A percentile compares a stretch with the other conserved stretches of the same genome.
Evolutionary conservation across 148 eudicot genomes (phyloP).

Genomic region (Rhododendron molle): DNA sequence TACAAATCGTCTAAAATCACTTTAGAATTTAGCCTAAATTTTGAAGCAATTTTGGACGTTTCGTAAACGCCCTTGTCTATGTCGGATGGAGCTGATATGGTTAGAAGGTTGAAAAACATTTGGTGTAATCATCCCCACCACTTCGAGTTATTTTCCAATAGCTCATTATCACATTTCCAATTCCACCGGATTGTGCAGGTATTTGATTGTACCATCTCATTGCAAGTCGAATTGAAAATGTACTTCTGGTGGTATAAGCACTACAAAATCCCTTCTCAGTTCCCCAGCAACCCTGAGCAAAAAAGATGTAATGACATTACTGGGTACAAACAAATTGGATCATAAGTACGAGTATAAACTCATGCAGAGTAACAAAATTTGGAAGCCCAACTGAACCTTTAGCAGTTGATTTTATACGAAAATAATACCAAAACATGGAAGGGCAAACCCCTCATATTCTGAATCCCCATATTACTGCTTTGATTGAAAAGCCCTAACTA

Average conservation of each 20-base stretch:
- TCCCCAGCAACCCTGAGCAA: background rate
- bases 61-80: no score
- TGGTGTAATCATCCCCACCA: background rate
- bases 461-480: conserved; percentile 6
- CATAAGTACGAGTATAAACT: background rate
- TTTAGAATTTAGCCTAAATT: no score
- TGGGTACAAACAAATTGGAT: background rate
- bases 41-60: no score
- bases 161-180: background rate
- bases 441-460: background rate
- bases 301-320: background rate
- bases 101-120: background rate
- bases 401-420: background rate
- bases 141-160: no score
- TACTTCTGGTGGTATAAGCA: background rate
- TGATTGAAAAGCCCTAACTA: conserved; percentile 2
- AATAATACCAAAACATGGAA: conserved; percentile 2
- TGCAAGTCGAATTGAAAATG: background rate
- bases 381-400: conserved; percentile 10
- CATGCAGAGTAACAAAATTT: background rate
- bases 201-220: background rate
- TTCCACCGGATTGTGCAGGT: background rate
- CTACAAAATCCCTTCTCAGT: background rate
- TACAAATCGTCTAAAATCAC: no score
- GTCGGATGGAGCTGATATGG: no score